Evolutionary conservation across 495 filamentous ascomycete genomes (phyloP).

Genomic region (Annulohypoxylon moriforme): DNA sequence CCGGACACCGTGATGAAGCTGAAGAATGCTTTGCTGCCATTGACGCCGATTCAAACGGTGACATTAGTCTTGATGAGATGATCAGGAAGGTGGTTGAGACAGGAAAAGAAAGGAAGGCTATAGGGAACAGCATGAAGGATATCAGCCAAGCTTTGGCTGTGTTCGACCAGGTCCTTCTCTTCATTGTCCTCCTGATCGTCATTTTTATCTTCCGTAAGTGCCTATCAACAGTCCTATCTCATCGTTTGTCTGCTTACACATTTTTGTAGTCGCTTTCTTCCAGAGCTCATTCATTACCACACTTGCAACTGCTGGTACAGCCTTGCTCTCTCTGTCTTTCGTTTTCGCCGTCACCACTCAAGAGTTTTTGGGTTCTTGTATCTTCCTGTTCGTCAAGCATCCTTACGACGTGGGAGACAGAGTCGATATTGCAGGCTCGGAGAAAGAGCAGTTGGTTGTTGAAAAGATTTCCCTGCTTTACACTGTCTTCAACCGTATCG

Average conservation of each 20-base stretch:
- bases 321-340: constrained; percentile 92
- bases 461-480: constrained; percentile 95
- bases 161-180: constrained; percentile 83
- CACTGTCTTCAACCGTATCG: constrained; percentile 88
- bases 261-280: constrained; percentile 76
- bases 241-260: constrained; percentile 34
- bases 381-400: constrained; percentile 98
- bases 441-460: constrained; percentile 76
- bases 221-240: not conserved
- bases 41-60: constrained; percentile 90
- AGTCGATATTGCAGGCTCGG: constrained; percentile 77
- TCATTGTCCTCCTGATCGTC: constrained; percentile 80
- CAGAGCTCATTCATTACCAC: constrained; percentile 86
- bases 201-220: constrained; percentile 84
- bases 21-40: constrained; percentile 83
- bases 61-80: constrained; percentile 96
- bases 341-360: constrained; percentile 91
- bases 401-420: constrained; percentile 91
- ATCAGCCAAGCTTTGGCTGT: constrained; percentile 94
- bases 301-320: constrained; percentile 93
- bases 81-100: constrained; percentile 85
- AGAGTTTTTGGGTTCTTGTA: constrained; percentile 94
- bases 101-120: constrained; percentile 82
- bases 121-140: constrained; percentile 93
- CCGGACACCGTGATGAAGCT: constrained; percentile 74